Percentiles rank a stretch among this genome's conserved stretches.
phyloP scores from a whole-genome alignment of 2,329 filamentous ascomycete species.

The Penicillium sp. region DNA sequence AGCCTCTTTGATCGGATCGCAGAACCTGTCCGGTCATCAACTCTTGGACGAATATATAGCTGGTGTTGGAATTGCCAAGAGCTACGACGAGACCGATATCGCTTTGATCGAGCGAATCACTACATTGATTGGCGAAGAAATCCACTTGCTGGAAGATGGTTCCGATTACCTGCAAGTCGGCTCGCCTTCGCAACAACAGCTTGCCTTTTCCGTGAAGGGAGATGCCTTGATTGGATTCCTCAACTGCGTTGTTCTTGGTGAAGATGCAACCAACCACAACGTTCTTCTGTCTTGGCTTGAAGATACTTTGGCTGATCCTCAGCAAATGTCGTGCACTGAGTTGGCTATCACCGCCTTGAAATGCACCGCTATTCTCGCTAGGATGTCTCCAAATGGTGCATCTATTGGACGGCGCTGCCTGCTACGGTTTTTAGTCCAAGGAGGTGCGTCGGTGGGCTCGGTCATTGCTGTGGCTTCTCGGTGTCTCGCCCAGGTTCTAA shows the following conservation, averaged over 20 bases:
- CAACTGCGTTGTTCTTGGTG: slow-evolving; percentile 78
- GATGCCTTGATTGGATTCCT: slow-evolving; percentile 78
- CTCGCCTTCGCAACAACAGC: slow-evolving; percentile 78
- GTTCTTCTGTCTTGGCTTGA: slow-evolving; percentile 81
- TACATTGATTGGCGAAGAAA: slow-evolving; percentile 73
- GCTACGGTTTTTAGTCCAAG: slow-evolving; percentile 83
- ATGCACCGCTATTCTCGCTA: slow-evolving; percentile 76
- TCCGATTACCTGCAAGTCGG: slow-evolving; percentile 86
- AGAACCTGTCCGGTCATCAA: slow-evolving; percentile 59
- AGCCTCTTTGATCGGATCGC: slow-evolving; percentile 65
- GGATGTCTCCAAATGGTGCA: slow-evolving; percentile 68
- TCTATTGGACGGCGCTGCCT: slow-evolving; percentile 74
- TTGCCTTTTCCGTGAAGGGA: slow-evolving; percentile 83
- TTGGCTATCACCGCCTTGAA: slow-evolving; percentile 77
- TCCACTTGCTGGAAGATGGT: slow-evolving; percentile 81
- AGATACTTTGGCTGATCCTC: slow-evolving; percentile 70
- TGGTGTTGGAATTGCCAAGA: slow-evolving; percentile 50
- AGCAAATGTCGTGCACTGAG: slow-evolving; percentile 76
- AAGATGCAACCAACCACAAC: slow-evolving; percentile 76
- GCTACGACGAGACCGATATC: slow-evolving; percentile 37
- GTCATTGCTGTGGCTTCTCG: slow-evolving; percentile 76
- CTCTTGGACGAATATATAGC: slow-evolving; percentile 72
- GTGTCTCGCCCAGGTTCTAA: slow-evolving; percentile 77
- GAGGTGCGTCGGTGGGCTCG: slow-evolving; percentile 61
- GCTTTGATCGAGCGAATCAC: slow-evolving; percentile 59